Evolutionary conservation across 257 asterid species (phyloP).

Genomic region (Henckelia pumila): DNA sequence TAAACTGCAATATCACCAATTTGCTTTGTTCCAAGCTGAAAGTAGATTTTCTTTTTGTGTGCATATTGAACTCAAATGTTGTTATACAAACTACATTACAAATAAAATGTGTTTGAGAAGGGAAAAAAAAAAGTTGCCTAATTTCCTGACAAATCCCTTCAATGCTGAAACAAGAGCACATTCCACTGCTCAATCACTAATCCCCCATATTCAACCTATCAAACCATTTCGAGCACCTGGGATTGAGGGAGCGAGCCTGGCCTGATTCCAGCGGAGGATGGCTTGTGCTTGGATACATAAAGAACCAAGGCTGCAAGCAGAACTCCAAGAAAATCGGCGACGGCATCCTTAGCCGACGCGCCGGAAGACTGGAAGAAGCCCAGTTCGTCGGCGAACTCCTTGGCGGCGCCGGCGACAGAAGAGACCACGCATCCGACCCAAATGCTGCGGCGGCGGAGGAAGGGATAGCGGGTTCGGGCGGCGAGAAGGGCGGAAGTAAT

Average conservation of each 20-base stretch:
- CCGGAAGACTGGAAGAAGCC: constrained; percentile 78
- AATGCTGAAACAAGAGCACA: background rate
- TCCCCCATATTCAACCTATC: background rate
- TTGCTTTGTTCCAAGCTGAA: background rate
- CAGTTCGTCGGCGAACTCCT: constrained; percentile 78
- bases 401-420: constrained; percentile 63
- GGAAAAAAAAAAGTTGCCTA: background rate
- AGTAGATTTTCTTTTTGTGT: no score
- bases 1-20: background rate
- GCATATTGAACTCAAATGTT: background rate
- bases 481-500: constrained; percentile 46
- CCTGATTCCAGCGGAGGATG: constrained; percentile 22
- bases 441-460: constrained; percentile 58
- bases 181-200: background rate
- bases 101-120: background rate
- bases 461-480: constrained; percentile 41
- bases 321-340: constrained; percentile 59
- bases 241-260: constrained; percentile 20
- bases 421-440: constrained; percentile 71
- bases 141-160: no score
- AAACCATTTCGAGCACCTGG: constrained; percentile 14
- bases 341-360: constrained; percentile 74
- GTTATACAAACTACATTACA: no score
- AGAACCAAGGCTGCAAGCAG: constrained; percentile 50
- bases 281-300: constrained; percentile 23